These are phyloP conservation scores for Xylariaceae sp. DNA, from an alignment of 2,329 filamentous ascomycete species.

Conservation along the genomic window DNA sequence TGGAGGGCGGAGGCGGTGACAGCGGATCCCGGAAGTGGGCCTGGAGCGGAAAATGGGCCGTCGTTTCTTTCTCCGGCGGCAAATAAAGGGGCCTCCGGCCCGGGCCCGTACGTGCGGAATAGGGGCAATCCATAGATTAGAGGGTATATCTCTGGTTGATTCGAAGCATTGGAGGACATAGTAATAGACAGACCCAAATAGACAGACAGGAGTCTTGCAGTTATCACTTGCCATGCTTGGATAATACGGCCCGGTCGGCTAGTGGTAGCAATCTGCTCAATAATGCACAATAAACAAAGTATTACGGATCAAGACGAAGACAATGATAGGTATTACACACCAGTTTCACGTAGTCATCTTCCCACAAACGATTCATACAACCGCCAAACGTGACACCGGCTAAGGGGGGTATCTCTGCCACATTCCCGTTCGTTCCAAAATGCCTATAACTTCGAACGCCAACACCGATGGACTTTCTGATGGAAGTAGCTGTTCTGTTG, in stretches of 20 bases:
- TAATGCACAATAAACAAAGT: not conserved
- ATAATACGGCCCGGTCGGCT: not conserved
- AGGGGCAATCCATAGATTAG: not conserved
- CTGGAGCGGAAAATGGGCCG: conserved; percentile 94
- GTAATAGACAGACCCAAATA: not conserved
- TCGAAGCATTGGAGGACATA: not conserved
- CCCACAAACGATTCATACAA: not conserved
- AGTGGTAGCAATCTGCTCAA: not conserved
- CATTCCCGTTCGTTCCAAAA: not conserved
- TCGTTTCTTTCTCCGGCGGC: conserved; percentile 77
- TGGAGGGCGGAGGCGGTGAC: conserved; percentile 66
- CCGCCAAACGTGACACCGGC: not conserved
- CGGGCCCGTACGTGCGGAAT: not conserved
- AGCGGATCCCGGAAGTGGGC: conserved; percentile 76
- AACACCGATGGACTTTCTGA: not conserved
- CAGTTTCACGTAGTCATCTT: not conserved
- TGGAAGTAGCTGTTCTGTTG: too few species aligned
- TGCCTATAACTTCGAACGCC: not conserved
- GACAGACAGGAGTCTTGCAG: conserved; percentile 1
- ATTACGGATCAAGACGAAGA: conserved; percentile 5
- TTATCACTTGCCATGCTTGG: not conserved
- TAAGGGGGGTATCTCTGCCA: not conserved
- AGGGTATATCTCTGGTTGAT: not conserved
- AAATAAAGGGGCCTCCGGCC: conserved; percentile 37
- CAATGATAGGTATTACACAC: conserved; percentile 2